Conservation (phyloP, 2,329 filamentous ascomycete genomes). For the Pezicula rhizophila region DNA sequence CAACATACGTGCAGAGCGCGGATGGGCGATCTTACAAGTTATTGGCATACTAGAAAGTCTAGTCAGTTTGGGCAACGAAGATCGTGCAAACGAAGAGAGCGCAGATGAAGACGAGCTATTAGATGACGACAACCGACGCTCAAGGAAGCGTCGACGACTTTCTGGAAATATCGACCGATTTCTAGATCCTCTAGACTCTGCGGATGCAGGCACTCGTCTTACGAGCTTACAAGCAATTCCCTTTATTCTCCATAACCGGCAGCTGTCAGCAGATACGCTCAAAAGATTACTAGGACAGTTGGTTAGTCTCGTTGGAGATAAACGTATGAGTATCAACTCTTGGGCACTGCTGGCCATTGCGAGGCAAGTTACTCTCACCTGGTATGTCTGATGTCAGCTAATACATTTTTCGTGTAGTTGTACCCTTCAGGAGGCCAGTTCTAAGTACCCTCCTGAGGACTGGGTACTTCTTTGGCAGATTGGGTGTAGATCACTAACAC, state of each 20-base stretch:
- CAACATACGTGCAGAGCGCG: constrained; percentile 48
- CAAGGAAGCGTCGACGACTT: constrained; percentile 26
- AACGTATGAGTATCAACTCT: constrained; percentile 58
- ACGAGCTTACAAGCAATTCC: constrained; percentile 46
- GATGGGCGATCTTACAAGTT: constrained; percentile 54
- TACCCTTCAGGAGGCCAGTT: constrained; percentile 36
- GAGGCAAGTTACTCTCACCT: constrained; percentile 49
- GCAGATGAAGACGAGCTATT: constrained; percentile 5
- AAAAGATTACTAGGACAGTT: constrained; percentile 52
- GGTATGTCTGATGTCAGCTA: constrained; percentile 4
- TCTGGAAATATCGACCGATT: constrained; percentile 18
- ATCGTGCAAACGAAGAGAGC: not conserved
- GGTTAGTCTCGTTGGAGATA: constrained; percentile 57
- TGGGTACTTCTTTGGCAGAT: constrained; percentile 78
- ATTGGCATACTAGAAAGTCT: constrained; percentile 49
- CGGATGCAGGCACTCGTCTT: constrained; percentile 16
- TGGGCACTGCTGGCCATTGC: constrained; percentile 84
- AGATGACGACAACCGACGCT: constrained; percentile 13
- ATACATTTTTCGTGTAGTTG: constrained; percentile 32
- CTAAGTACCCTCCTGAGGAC: constrained; percentile 30
- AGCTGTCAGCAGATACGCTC: constrained; percentile 45
- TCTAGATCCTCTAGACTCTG: constrained; percentile 18
- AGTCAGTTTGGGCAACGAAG: constrained; percentile 14
- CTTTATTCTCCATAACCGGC: constrained; percentile 39
- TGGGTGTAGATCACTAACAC: constrained; percentile 63